A percentile compares a stretch with the other conserved stretches of the same genome.
Conservation (phyloP, 345 rosid species). For the Arabidopsis thaliana region TAIR10.1 NC_003071.7:17655001-17655500, state of each 20-base stretch:
- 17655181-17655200: constrained; percentile 62
- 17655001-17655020: constrained; percentile 1
- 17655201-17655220: constrained; percentile 64
- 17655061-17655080: constrained; percentile 81
- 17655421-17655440: constrained; percentile 54
- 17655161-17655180: constrained; percentile 84
- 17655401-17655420: constrained; percentile 54
- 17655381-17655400: constrained; percentile 48
- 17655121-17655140: constrained; percentile 62
- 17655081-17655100: constrained; percentile 91
- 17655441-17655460: constrained; percentile 53
- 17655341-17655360: constrained; percentile 43
- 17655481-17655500: constrained; percentile 42
- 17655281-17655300: constrained; percentile 91
- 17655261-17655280: constrained; percentile 93
- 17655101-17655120: constrained; percentile 72
- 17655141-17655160: constrained; percentile 73
- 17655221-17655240: constrained; percentile 84
- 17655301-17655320: constrained; percentile 80
- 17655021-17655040: constrained; percentile 36
- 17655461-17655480: constrained; percentile 45
- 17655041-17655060: constrained; percentile 91
- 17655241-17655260: constrained; percentile 57
- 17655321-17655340: constrained; percentile 53
- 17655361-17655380: constrained; percentile 44